Base-by-base conservation (phyloP, 1,284 basidiomycete genomes). In the Hymenochaete sp. region DNA sequence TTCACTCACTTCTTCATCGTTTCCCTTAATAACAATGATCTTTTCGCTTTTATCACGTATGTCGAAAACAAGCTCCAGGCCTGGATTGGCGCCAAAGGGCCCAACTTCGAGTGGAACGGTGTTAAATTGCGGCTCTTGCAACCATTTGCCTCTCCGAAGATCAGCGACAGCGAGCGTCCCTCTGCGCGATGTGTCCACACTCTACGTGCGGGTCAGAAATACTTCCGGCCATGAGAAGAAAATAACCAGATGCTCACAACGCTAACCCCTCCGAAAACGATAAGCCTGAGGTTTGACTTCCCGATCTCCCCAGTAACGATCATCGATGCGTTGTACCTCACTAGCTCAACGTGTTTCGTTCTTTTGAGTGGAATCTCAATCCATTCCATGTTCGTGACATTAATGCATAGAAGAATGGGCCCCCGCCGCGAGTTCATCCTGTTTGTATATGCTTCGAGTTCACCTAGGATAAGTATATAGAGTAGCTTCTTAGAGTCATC, bases 211-310 rank as follows among this genome's bases (percentile, higher is more conserved):
- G 6, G 38, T 8, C 3, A 27, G 11, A 29, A 19, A 31, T 10
- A 21, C 11, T 6, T 7, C 14, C 6, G 13, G 21, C 13, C 9
- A 32, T 21, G 8, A 32, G 24, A 10, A 19, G 2, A 10, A 13
- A 42, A 8, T 9, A 31, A 19, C 29, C 27, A 19, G 10, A 6
- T 8, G 21, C 18, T 22, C 13, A 31, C 35, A 19, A 32, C 44
- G 14, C 32, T 35, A 10, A 37, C 28, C n/a, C 44, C 44, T 4
- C 44, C 44, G 13, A 45, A 45, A 16, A 45, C 26, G 24, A 25
- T 22, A 6, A 45, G 44, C 38, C 24, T 38, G 5, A 38, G 13
- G 7, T 45, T 36, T 3, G 16, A 4, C 11, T 13, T n/a, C 9
- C 36, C 22, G 9, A 37, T 7, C 6, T 29, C 16, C 11, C 44